Percentiles rank a stretch among this genome's conserved stretches.
Conservation (phyloP, 441 rosid species). For the Syzygium syzygioides region DNA sequence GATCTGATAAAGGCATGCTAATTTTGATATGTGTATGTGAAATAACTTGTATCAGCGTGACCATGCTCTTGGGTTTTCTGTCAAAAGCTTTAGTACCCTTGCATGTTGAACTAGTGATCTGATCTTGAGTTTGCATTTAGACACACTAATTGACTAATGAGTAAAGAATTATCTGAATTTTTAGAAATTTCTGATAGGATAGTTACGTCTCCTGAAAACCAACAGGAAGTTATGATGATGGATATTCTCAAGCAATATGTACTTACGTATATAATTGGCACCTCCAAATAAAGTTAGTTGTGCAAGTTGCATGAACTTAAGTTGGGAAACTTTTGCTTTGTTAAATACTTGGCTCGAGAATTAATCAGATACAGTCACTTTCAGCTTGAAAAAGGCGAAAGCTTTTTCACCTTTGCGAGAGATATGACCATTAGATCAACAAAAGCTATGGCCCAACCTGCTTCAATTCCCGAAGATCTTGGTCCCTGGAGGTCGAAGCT, state of each 20-base stretch:
- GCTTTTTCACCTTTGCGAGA: constrained; percentile 79
- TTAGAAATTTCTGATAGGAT: background rate
- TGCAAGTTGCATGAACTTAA: background rate
- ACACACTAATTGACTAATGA: background rate
- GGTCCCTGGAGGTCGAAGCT: constrained; percentile 93
- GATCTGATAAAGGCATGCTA: background rate
- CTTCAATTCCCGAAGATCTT: constrained; percentile 54
- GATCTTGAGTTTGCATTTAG: background rate
- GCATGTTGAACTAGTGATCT: background rate
- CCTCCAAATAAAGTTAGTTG: background rate
- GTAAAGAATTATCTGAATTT: background rate
- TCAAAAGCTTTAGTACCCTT: background rate
- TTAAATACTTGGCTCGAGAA: constrained; percentile 1
- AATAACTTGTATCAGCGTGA: background rate
- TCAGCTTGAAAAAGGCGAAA: constrained; percentile 87
- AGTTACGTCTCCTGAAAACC: background rate
- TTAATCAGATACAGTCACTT: constrained; percentile 1
- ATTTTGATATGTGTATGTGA: background rate
- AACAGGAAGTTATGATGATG: background rate
- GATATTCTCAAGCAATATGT: background rate
- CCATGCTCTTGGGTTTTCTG: background rate
- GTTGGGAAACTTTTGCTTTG: background rate
- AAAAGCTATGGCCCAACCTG: constrained; percentile 65
- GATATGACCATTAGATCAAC: constrained; percentile 83
- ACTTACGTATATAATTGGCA: background rate